Evolutionary conservation across 2,329 filamentous ascomycete species (phyloP), one percentile per base, ranked within the genome.

Genomic region (Fusarium sp.): DNA sequence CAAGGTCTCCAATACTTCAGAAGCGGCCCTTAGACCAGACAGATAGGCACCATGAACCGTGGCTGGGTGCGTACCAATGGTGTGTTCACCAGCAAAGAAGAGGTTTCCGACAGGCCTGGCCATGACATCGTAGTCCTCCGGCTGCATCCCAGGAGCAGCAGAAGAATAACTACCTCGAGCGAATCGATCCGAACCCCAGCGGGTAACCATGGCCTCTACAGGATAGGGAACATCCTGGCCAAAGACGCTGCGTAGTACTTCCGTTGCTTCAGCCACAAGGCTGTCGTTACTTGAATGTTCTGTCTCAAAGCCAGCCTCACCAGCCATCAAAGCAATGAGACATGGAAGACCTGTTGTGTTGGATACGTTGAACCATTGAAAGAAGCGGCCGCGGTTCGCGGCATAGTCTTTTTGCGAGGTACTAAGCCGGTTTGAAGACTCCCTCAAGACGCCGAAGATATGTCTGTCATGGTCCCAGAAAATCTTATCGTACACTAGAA

Each of bases 31-130:
- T 10, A 99, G 86, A 5, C 96, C 97, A 4, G 96, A 98, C 7
- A 99, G 85, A 79, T 98, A 99, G 13, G 96, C 97, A 10, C 96
- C 96, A 75, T 99, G 96, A 1, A 99, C 96, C 4, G 96, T 99
- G 36, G 97, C 96, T 17, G 97, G 96, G 79, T 99, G 95, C 1
- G 94, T 97, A 50, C 94, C 94, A 75, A 93, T 98, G 2, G 97
- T 99, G 68, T 97, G 96, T 82, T 99, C 96, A 52, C 96, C 96
- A 20, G 95, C 96, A 81, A 99, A 99, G 81, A 95, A 94, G 13
- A 99, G 85, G 72, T 97, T 97, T 36, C 94, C 95, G 36, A 98
- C 86, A 2, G 93, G 86, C 53, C 89, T 88, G 4, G 96, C 94
- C 93, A 99, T 97, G 36, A 90, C 85, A 79, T 98, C 94, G 81